phyloP scores from a whole-genome alignment of 176 grass and related monocot species.

The Carex pumila region DNA sequence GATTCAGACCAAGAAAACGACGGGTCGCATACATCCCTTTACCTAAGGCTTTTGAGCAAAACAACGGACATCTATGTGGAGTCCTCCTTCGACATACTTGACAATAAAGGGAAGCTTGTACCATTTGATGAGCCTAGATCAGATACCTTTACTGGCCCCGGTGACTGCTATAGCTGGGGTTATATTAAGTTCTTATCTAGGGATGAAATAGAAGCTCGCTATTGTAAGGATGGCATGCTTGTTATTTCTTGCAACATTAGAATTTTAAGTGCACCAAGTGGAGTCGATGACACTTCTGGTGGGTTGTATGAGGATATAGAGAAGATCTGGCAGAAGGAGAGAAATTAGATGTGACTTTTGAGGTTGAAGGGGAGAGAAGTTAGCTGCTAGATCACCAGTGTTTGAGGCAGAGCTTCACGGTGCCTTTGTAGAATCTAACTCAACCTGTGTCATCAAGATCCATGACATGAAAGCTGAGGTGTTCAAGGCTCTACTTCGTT shows the following conservation, averaged over 20 bases:
- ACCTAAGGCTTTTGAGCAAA: neutral
- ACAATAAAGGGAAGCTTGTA: neutral
- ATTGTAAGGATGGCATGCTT: neutral
- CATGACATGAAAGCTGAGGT: conserved; percentile 10
- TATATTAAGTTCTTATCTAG: neutral
- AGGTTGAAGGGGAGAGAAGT: neutral
- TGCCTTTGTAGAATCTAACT: neutral
- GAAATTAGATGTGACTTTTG: neutral
- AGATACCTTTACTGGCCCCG: neutral
- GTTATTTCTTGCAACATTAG: neutral
- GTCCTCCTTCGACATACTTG: neutral
- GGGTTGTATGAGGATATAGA: conserved; percentile 1
- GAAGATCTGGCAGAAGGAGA: neutral
- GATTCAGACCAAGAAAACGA: neutral
- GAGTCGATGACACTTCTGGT: neutral
- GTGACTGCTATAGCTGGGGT: neutral
- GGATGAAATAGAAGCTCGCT: neutral
- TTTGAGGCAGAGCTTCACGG: neutral
- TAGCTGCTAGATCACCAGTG: neutral
- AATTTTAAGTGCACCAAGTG: neutral
- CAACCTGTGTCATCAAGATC: neutral
- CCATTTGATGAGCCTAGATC: neutral
- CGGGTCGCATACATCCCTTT: neutral
- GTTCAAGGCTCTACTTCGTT: neutral
- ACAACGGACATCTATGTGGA: neutral